These are phyloP conservation scores for Podaxis sp. DNA, from an alignment of 768 basidiomycete species.

Conservation along the genomic window DNA sequence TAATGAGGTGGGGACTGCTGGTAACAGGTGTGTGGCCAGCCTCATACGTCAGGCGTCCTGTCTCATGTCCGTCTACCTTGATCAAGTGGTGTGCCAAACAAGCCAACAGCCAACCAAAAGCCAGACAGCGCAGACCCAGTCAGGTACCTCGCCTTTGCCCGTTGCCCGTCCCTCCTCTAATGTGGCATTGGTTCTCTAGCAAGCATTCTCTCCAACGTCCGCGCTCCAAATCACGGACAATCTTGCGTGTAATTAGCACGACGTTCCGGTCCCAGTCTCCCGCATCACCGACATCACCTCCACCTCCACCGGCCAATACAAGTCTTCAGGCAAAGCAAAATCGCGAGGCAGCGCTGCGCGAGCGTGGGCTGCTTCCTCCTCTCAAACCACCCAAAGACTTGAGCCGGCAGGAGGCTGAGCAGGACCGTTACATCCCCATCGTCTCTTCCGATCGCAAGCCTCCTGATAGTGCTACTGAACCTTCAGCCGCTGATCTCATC, in stretches of 20 bases:
- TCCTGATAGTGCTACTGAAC: conserved; percentile 14
- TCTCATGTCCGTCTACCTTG: conserved; percentile 2
- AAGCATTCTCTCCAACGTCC: background rate
- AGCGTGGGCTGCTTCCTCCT: conserved; percentile 56
- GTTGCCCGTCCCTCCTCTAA: conserved; percentile 7
- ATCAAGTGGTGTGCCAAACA: conserved; percentile 4
- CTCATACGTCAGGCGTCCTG: conserved; percentile 2
- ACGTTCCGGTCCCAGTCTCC: conserved; percentile 16
- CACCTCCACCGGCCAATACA: conserved; percentile 20
- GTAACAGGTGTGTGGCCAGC: conserved; percentile 4
- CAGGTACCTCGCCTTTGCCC: conserved; percentile 12
- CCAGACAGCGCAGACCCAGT: conserved; percentile 15
- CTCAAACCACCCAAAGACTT: conserved; percentile 39
- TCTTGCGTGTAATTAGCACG: conserved; percentile 16
- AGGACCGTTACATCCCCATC: conserved; percentile 36
- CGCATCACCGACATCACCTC: conserved; percentile 14
- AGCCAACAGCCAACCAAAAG: conserved; percentile 4
- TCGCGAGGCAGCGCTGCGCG: conserved; percentile 58
- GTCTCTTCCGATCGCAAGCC: conserved; percentile 19
- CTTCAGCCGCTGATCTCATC: conserved; percentile 49
- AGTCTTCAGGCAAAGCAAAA: conserved; percentile 32
- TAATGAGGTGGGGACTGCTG: background rate
- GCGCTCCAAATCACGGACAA: conserved; percentile 17
- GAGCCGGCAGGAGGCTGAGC: conserved; percentile 37
- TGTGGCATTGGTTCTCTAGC: conserved; percentile 1